Conservation (phyloP, 2,329 filamentous ascomycete species). For the Pyrenophora graminea region DNA sequence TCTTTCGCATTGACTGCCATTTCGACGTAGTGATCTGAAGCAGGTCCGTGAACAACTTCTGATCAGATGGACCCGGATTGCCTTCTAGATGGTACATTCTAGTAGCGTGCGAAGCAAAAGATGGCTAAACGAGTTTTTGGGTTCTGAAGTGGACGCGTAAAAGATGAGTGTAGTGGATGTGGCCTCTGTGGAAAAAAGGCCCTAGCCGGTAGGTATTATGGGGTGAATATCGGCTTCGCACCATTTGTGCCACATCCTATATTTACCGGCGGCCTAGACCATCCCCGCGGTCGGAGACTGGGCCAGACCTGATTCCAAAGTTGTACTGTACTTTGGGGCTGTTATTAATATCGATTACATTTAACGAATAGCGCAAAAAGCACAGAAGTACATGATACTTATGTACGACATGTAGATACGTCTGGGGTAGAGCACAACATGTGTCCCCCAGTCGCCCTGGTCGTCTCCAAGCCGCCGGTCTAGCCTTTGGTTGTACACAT, state of each 20-base stretch:
- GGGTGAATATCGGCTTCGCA: slow-evolving; percentile 15
- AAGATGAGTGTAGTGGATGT: background rate
- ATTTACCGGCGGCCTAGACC: slow-evolving; percentile 1
- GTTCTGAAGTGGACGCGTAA: background rate
- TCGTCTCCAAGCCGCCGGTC: background rate
- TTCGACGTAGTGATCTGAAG: slow-evolving; percentile 27
- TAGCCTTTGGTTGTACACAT: background rate
- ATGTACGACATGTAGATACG: no score
- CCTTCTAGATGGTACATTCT: slow-evolving; percentile 35
- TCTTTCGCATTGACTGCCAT: slow-evolving; percentile 25
- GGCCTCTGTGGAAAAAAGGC: background rate
- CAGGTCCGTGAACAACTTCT: slow-evolving; percentile 27
- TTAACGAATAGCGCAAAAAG: no score
- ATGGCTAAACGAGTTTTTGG: background rate
- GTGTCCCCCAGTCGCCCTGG: background rate
- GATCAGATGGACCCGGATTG: slow-evolving; percentile 22
- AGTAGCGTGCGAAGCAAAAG: background rate
- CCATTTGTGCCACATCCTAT: slow-evolving; percentile 2
- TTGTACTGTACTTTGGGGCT: background rate
- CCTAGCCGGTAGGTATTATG: slow-evolving; percentile 9
- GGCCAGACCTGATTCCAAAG: background rate
- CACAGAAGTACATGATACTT: no score
- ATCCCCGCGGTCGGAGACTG: slow-evolving; percentile 10
- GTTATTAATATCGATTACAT: background rate
- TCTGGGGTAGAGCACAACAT: background rate